Evolutionary conservation across 768 basidiomycete genomes (phyloP).

Genomic region (Suillus ampliporus): DNA sequence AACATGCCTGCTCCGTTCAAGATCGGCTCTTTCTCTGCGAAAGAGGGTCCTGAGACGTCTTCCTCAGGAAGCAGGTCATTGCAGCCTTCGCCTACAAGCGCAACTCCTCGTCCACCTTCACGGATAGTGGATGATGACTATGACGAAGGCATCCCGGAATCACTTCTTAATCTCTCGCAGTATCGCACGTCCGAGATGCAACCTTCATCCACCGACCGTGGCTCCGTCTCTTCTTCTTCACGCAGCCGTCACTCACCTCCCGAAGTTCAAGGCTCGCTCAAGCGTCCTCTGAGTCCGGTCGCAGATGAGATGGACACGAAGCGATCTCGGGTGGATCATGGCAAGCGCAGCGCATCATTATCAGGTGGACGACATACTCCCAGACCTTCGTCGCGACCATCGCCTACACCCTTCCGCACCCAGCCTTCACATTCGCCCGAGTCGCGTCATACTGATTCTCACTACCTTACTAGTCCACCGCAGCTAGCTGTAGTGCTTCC

Average conservation of each 20-base stretch:
- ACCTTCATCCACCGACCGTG: slow-evolving; percentile 48
- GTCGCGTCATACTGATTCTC: slow-evolving; percentile 47
- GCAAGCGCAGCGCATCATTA: slow-evolving; percentile 57
- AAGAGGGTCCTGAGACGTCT: slow-evolving; percentile 61
- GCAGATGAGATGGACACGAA: slow-evolving; percentile 67
- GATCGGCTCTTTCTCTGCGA: slow-evolving; percentile 39
- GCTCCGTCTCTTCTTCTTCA: slow-evolving; percentile 67
- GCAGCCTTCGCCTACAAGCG: slow-evolving; percentile 74
- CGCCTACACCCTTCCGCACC: slow-evolving; percentile 75
- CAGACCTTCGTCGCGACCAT: slow-evolving; percentile 64
- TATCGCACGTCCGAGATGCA: slow-evolving; percentile 41
- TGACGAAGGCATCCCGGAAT: slow-evolving; percentile 90
- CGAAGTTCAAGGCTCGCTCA: slow-evolving; percentile 50
- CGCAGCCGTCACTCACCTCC: slow-evolving; percentile 71
- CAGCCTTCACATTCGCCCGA: slow-evolving; percentile 78
- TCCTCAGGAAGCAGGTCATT: slow-evolving; percentile 70
- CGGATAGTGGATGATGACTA: slow-evolving; percentile 91
- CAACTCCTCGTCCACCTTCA: slow-evolving; percentile 61
- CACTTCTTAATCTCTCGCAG: slow-evolving; percentile 73
- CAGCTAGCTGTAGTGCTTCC: slow-evolving; percentile 66
- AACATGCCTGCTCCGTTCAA: slow-evolving; percentile 40
- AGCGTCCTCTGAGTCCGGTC: slow-evolving; percentile 72
- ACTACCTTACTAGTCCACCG: slow-evolving; percentile 55
- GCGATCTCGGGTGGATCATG: slow-evolving; percentile 63
- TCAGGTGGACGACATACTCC: slow-evolving; percentile 57